phyloP scores from a whole-genome alignment of 768 basidiomycete species.

The Lyophyllum atratum region DNA sequence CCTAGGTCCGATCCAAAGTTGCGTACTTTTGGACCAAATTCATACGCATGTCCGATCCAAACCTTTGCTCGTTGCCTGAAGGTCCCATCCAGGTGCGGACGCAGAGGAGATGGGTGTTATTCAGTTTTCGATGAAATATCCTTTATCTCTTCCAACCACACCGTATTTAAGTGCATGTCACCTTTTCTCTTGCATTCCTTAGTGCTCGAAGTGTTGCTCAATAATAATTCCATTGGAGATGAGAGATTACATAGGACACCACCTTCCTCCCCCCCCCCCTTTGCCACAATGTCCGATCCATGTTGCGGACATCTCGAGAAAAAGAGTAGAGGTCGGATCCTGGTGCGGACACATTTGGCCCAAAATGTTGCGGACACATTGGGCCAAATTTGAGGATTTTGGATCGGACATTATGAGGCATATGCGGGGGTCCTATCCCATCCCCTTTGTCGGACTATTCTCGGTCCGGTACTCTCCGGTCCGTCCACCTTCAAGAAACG shows the following conservation, averaged over 20 bases:
- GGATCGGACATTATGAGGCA: background rate
- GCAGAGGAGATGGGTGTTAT: no score
- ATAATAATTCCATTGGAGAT: no score
- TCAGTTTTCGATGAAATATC: background rate
- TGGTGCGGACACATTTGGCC: background rate
- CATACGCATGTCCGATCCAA: background rate
- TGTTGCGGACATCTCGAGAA: background rate
- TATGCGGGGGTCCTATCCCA: no score
- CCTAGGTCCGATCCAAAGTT: background rate
- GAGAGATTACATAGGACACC: no score
- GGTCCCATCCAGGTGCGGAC: background rate
- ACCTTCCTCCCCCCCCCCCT: no score
- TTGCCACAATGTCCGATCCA: background rate
- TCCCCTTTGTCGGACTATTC: no score
- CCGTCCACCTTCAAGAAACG: no score
- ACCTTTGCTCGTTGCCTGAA: background rate
- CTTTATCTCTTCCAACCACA: no score
- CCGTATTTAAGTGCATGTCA: no score
- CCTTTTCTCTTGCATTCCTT: no score
- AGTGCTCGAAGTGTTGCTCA: no score
- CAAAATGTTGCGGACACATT: background rate
- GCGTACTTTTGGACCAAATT: background rate
- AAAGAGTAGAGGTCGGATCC: background rate
- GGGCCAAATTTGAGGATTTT: background rate
- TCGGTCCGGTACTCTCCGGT: no score